Conservation (phyloP, 371 early-diverging fungal genomes). For the Mucor circinelloides region DNA sequence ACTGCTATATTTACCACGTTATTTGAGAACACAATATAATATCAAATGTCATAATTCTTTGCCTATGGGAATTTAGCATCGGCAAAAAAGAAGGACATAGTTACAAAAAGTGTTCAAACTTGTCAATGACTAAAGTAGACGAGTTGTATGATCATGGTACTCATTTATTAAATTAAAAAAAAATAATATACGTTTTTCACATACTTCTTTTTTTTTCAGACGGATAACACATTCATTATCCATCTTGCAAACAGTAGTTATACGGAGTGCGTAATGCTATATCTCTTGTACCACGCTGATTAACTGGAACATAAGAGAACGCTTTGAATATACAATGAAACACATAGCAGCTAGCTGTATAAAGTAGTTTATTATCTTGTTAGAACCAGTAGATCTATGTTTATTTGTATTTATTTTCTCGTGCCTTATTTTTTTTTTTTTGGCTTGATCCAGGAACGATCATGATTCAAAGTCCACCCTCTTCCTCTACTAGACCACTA, state of each 20-base stretch:
- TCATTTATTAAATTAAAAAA: not conserved
- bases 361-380: not conserved
- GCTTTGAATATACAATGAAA: not conserved
- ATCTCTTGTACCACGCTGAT: not conserved
- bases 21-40: not conserved
- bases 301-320: not conserved
- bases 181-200: not conserved
- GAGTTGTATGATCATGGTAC: not conserved
- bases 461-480: not conserved
- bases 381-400: not conserved
- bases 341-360: not conserved
- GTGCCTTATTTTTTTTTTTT: not conserved
- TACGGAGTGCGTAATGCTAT: too few relatives aligned
- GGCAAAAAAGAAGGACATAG: not conserved
- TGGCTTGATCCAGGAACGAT: not conserved
- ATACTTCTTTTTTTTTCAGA: not conserved
- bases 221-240: too few relatives aligned
- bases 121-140: not conserved
- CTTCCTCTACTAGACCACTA: not conserved
- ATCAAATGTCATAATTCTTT: not conserved
- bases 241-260: too few relatives aligned
- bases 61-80: not conserved
- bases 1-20: not conserved
- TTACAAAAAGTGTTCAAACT: not conserved
- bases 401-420: not conserved